Evolutionary conservation across 208 protist species (phyloP), one percentile per base, ranked within the genome.

Genomic region (Trypanosomatidae sp.): DNA sequence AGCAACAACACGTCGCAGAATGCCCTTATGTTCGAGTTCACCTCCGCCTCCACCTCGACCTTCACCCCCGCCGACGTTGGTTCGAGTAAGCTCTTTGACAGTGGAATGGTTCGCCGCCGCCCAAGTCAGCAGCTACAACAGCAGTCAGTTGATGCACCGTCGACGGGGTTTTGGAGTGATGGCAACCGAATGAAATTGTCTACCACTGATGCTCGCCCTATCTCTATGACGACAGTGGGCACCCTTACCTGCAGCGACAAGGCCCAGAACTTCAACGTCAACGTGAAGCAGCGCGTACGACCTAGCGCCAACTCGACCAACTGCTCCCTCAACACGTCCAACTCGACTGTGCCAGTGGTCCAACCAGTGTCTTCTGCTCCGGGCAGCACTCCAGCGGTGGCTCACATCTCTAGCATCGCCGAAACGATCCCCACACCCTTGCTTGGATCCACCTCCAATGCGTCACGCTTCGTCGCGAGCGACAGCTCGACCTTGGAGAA

Each of bases 1-100:
- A 79, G 71, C 60, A 74, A 71, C 76, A 86, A 75, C 74, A 82
- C 77, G 59, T 86, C 77, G 60, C 77, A 82, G 67, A 82, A 79
- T 36, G 71, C 68, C 13, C 77, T 82, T 9, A 71, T 66, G 15
- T 82, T 86, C 30, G 76, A 86, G 60, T 85, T 81, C 52, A 76
- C 64, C 69, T 50, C 73, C 47, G 77, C 47, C 9, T 30, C 47
- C 15, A 77, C 36, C 60, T 53, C n/a, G 1, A 76, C 72, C 69
- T 46, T 71, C 56, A 79, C 43, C 66, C 36, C 15, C 1, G 44
- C 19, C 3, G 69, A 76, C 28, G 22, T 17, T 2, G 49, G 36
- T 10, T 56, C 50, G 17, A 71, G 56, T 46, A 66, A 15, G 44
- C 46, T 53, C n/a, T 6, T 19, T 3, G 52, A 9, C 67, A 71